Conservation (phyloP, 345 rosid genomes). For the rapeseed (Brassica napus) region Da-Ae NC_063436.1:2776501-2777000, state of each 20-base stretch:
- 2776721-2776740: background rate
- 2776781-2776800: conserved; percentile 1
- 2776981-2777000: conserved; percentile 65
- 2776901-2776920: conserved; percentile 53
- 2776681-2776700: conserved; percentile 5
- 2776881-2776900: background rate
- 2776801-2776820: background rate
- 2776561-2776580: conserved; percentile 12
- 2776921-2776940: conserved; percentile 63
- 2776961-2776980: conserved; percentile 63
- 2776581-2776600: conserved; percentile 35
- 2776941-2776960: conserved; percentile 69
- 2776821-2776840: background rate
- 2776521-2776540: conserved; percentile 30
- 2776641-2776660: conserved; percentile 56
- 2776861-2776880: background rate
- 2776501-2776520: background rate
- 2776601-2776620: background rate
- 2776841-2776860: background rate
- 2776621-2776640: conserved; percentile 43
- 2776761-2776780: too few relatives aligned
- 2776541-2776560: conserved; percentile 39
- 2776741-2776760: background rate
- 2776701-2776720: conserved; percentile 10
- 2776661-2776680: conserved; percentile 24